A percentile compares a stretch with the other conserved stretches of the same genome.
Evolutionary conservation across 129 eudicot genomes (phyloP).

Genomic region (Scalesia atractyloides): DNA sequence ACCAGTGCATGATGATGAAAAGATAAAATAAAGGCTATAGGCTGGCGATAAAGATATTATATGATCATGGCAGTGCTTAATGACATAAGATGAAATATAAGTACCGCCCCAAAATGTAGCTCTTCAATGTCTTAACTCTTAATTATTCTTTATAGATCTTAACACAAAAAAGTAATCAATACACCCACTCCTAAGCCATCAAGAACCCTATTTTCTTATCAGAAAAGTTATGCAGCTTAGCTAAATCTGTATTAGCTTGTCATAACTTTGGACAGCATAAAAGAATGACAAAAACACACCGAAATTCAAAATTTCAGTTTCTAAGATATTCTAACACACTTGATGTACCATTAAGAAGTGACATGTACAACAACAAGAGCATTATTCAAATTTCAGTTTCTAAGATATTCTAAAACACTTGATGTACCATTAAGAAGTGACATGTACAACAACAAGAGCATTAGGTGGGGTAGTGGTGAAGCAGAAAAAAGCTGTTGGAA

Average conservation of each 20-base stretch:
- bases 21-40: constrained; percentile 5
- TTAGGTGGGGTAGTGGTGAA: too few relatives aligned
- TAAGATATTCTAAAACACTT: background rate
- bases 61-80: constrained; percentile 23
- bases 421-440: constrained; percentile 12
- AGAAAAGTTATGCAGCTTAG: background rate
- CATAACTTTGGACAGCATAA: background rate
- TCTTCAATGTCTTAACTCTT: too few relatives aligned
- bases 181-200: constrained; percentile 14
- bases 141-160: constrained; percentile 9
- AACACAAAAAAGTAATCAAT: background rate
- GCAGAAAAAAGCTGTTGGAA: too few relatives aligned
- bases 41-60: background rate
- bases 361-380: too few relatives aligned
- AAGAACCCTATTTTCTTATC: constrained; percentile 7
- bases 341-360: constrained; percentile 10
- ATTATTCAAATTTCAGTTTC: background rate
- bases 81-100: constrained; percentile 17
- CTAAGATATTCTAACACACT: background rate
- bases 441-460: constrained; percentile 4
- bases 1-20: constrained; percentile 14
- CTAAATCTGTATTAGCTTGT: constrained; percentile 6
- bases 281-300: constrained; percentile 10
- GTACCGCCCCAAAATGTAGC: background rate
- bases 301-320: background rate